phyloP scores from a whole-genome alignment of 179 eudicot species.

The Actinidia polygama region DNA sequence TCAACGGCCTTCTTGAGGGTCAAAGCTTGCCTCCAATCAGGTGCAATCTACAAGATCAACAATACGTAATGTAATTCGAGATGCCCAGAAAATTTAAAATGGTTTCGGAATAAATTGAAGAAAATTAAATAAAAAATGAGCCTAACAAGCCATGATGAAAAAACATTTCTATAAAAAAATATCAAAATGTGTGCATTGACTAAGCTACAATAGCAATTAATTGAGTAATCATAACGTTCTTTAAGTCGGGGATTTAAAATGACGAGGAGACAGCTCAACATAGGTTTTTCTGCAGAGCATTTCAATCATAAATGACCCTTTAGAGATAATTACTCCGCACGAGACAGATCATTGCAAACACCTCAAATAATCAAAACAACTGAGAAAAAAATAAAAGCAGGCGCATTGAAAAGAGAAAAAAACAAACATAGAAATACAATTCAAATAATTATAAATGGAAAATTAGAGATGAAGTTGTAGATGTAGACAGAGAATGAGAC shows the following conservation, averaged over 20 bases:
- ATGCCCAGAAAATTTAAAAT: not conserved
- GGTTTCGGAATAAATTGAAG: not conserved
- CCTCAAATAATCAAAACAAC: not conserved
- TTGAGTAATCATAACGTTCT: not conserved
- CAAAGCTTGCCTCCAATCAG: conserved; percentile 95
- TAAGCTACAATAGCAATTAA: not conserved
- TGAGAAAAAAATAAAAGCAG: not conserved
- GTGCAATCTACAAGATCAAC: conserved; percentile 29
- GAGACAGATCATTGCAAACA: not conserved
- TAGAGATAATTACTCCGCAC: not conserved
- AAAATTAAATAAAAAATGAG: not conserved
- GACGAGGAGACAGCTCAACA: not conserved
- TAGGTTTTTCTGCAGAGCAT: not conserved
- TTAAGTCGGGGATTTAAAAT: not conserved
- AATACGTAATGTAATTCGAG: not conserved
- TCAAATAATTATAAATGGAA: no score
- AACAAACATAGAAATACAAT: no score
- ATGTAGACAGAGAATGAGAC: no score
- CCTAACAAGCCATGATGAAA: not conserved
- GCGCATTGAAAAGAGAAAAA: not conserved
- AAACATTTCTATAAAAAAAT: not conserved
- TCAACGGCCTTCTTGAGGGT: conserved; percentile 76
- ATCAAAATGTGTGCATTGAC: not conserved
- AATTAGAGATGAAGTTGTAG: no score
- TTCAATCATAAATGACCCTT: not conserved